Conservation (phyloP, 768 basidiomycete species). For the Mycena haematopus region DNA sequence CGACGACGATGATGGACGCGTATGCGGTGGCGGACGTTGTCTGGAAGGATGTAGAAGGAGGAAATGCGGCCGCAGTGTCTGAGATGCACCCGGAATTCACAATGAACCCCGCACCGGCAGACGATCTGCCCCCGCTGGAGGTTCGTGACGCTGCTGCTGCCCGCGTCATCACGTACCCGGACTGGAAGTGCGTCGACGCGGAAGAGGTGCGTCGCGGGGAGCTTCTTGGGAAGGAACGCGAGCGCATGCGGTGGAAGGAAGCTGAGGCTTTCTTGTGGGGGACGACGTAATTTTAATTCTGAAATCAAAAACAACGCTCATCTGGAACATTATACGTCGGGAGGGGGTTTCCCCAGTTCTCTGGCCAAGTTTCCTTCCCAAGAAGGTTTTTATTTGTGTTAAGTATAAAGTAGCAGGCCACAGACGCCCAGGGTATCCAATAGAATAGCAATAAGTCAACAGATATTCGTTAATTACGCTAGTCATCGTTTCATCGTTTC, state of each 20-base stretch:
- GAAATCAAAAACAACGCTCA: neutral
- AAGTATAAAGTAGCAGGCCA: neutral
- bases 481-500: neutral
- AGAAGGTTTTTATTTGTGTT: conserved; percentile 6
- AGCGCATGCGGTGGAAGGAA: conserved; percentile 77
- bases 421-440: neutral
- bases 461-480: neutral
- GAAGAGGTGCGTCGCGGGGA: conserved; percentile 73
- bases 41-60: conserved; percentile 5
- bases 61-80: conserved; percentile 21
- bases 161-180: conserved; percentile 65
- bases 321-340: too few species aligned
- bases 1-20: conserved; percentile 92
- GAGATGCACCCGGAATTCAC: conserved; percentile 29
- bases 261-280: conserved; percentile 41
- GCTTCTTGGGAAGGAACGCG: conserved; percentile 69
- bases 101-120: conserved; percentile 48
- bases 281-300: neutral
- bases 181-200: conserved; percentile 77
- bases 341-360: too few species aligned
- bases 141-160: conserved; percentile 43
- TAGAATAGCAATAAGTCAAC: conserved; percentile 10
- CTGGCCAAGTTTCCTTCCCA: conserved; percentile 11
- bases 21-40: conserved; percentile 80
- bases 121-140: conserved; percentile 53